Percentiles rank a stretch among this genome's conserved stretches.
Conservation (phyloP, 202 grass and related monocot species). For the Bolboschoenoplectus hybrid region DNA sequence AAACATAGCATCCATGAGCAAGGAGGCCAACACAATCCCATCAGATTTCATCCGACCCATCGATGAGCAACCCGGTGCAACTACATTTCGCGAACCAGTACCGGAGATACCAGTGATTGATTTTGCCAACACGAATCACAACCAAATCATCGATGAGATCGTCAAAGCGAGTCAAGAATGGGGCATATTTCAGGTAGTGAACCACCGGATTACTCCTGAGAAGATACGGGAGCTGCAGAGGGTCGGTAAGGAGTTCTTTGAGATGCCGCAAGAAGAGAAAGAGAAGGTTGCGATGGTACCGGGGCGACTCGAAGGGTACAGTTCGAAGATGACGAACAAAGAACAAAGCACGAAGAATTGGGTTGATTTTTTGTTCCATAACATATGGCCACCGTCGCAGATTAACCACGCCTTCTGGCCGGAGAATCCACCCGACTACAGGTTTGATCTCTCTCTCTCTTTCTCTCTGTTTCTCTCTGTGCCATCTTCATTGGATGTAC, state of each 20-base stretch:
- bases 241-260: constrained; percentile 51
- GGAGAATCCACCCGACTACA: constrained; percentile 37
- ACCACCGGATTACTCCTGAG: constrained; percentile 44
- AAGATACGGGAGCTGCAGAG: constrained; percentile 41
- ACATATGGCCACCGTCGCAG: constrained; percentile 32
- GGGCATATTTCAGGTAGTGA: constrained; percentile 49
- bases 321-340: constrained; percentile 34
- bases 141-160: constrained; percentile 12
- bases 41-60: constrained; percentile 40
- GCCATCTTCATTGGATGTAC: background rate
- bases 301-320: constrained; percentile 36
- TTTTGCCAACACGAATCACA: background rate
- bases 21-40: constrained; percentile 23
- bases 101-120: constrained; percentile 43
- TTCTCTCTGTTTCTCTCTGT: background rate
- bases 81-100: constrained; percentile 32
- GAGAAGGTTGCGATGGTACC: constrained; percentile 37
- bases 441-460: constrained; percentile 33
- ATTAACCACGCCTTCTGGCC: constrained; percentile 46
- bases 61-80: constrained; percentile 43
- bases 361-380: constrained; percentile 50
- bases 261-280: constrained; percentile 47
- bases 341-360: constrained; percentile 42
- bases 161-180: constrained; percentile 41
- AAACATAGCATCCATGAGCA: constrained; percentile 33